Evolutionary conservation across 768 basidiomycete species (phyloP).

Genomic region (Auricularia sp.): DNA sequence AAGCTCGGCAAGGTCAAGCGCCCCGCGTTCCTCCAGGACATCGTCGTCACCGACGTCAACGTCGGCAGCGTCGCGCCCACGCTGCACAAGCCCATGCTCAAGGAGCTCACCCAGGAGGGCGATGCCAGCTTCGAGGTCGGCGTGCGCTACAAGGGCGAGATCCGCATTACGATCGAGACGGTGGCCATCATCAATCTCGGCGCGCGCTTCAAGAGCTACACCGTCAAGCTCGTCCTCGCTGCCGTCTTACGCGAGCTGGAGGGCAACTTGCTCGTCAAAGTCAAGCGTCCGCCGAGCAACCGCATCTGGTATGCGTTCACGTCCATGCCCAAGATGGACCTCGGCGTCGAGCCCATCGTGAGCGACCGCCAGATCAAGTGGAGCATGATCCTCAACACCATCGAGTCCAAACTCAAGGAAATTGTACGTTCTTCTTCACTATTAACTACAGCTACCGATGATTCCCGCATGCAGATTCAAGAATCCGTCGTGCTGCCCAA

Average conservation of each 20-base stretch:
- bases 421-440: conserved; percentile 42
- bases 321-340: conserved; percentile 72
- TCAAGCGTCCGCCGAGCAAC: conserved; percentile 92
- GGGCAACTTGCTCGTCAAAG: conserved; percentile 78
- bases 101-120: conserved; percentile 90
- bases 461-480: conserved; percentile 48
- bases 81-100: conserved; percentile 95
- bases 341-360: conserved; percentile 89
- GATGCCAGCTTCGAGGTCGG: conserved; percentile 85
- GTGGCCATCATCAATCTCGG: conserved; percentile 81
- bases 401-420: conserved; percentile 81
- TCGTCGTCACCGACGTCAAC: conserved; percentile 80
- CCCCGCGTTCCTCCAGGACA: conserved; percentile 74
- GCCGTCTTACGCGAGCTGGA: conserved; percentile 82
- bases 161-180: conserved; percentile 83
- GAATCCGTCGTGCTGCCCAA: conserved; percentile 94
- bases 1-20: conserved; percentile 88
- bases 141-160: conserved; percentile 73
- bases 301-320: conserved; percentile 97
- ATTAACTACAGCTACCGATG: background rate
- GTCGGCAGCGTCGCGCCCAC: conserved; percentile 78
- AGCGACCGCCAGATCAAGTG: conserved; percentile 91
- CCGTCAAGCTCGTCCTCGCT: conserved; percentile 81
- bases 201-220: conserved; percentile 76
- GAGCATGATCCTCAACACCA: conserved; percentile 81